phyloP scores from a whole-genome alignment of 1,284 basidiomycete genomes.

The Puccinia polysora region DNA sequence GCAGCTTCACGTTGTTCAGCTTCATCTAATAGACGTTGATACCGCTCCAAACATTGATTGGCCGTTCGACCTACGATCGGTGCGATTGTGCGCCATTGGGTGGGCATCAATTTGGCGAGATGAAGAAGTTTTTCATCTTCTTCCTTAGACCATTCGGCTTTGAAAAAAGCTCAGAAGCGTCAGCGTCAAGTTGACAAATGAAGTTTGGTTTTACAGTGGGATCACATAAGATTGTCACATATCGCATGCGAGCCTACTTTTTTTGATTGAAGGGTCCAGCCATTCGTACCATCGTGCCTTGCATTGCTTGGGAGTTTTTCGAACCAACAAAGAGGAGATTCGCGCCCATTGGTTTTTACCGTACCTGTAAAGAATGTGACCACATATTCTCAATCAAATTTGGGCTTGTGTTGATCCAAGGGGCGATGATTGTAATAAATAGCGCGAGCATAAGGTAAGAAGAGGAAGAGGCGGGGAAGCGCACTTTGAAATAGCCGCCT shows the following conservation, averaged over 20 bases:
- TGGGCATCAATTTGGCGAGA: slow-evolving; percentile 97
- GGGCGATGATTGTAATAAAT: not conserved
- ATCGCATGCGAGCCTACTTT: slow-evolving; percentile 53
- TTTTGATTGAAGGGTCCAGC: slow-evolving; percentile 99
- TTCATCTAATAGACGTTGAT: slow-evolving; percentile 95
- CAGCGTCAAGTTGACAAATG: too few species aligned
- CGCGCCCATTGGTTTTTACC: slow-evolving; percentile 98
- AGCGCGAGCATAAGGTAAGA: not conserved
- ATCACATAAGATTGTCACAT: not conserved
- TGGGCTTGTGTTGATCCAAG: not conserved
- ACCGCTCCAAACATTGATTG: slow-evolving; percentile 94
- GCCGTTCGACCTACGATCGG: slow-evolving; percentile 98
- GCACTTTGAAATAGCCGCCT: slow-evolving; percentile 86
- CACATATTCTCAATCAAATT: too few species aligned
- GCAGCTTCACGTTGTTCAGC: slow-evolving; percentile 68
- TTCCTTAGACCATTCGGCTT: slow-evolving; percentile 58
- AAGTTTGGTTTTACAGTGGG: not conserved
- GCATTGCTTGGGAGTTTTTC: slow-evolving; percentile 99
- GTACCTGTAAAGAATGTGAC: slow-evolving; percentile 57
- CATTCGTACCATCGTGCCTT: slow-evolving; percentile 99
- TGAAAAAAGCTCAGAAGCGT: not conserved
- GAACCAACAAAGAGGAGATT: slow-evolving; percentile 92
- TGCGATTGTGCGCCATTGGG: slow-evolving; percentile 99
- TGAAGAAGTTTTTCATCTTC: slow-evolving; percentile 99
- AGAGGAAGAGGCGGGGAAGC: not conserved